phyloP scores from a whole-genome alignment of 2,329 filamentous ascomycete species.

The Tolypocladium sp. region DNA sequence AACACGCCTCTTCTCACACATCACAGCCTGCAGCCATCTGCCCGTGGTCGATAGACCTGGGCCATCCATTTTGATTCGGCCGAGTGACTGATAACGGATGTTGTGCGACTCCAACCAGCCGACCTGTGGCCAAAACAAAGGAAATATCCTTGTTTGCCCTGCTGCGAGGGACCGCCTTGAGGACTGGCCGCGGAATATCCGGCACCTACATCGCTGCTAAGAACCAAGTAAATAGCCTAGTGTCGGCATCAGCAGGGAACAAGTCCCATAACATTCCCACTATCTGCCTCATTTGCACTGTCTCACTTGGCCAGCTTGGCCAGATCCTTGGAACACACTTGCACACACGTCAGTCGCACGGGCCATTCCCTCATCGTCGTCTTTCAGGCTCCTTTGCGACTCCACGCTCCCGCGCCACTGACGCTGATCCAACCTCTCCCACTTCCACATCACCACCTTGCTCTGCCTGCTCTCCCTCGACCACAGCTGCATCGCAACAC shows the following conservation, averaged over 20 bases:
- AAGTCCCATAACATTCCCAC: neutral
- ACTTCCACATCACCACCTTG: conserved; percentile 6
- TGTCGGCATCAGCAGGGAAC: neutral
- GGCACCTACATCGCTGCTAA: neutral
- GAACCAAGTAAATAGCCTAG: neutral
- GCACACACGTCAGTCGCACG: conserved; percentile 7
- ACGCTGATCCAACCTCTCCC: conserved; percentile 18
- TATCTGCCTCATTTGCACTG: neutral
- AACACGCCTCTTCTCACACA: neutral
- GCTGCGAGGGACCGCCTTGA: neutral
- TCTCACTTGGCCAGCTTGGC: neutral
- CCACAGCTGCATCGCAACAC: conserved; percentile 4
- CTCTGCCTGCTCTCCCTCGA: conserved; percentile 9
- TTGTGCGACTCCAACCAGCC: neutral
- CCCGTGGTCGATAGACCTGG: neutral
- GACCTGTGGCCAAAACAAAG: neutral
- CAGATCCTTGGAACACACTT: conserved; percentile 1
- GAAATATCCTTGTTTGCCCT: neutral
- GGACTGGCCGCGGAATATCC: neutral
- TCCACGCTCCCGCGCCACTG: conserved; percentile 21
- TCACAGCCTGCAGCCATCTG: neutral
- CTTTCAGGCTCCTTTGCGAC: neutral
- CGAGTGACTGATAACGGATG: neutral
- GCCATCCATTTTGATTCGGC: neutral
- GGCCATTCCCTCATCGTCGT: conserved; percentile 6